These are phyloP conservation scores for Scheffersomyces insectosa DNA, from an alignment of 1,139 yeast genomes.

Conservation along the genomic window DNA sequence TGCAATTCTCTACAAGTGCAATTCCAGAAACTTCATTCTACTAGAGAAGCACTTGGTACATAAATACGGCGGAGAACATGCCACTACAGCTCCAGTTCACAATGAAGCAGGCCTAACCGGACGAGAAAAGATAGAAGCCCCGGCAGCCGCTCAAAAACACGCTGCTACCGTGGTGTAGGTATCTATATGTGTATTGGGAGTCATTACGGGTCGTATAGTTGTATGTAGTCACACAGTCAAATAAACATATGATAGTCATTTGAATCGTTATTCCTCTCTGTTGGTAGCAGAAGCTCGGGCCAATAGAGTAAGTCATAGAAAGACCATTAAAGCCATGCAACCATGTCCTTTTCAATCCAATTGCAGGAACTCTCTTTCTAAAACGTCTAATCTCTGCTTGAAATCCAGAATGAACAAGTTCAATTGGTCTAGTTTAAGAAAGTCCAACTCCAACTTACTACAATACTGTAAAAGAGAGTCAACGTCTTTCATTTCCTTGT, in stretches of 20 bases:
- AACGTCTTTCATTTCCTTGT: conserved; percentile 44
- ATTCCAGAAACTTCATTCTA: conserved; percentile 68
- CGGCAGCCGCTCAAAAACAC: too few relatives aligned
- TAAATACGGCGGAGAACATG: conserved; percentile 25
- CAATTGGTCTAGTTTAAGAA: conserved; percentile 69
- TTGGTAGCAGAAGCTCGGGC: too few relatives aligned
- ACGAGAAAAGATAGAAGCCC: too few relatives aligned
- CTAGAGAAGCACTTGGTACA: conserved; percentile 58
- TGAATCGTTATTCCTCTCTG: too few relatives aligned
- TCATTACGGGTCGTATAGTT: too few relatives aligned
- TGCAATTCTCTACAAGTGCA: conserved; percentile 70
- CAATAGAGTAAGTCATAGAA: too few relatives aligned
- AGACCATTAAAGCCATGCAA: neutral
- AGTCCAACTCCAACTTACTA: conserved; percentile 58
- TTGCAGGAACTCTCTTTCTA: conserved; percentile 26
- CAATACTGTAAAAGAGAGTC: conserved; percentile 49
- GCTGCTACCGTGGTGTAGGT: too few relatives aligned
- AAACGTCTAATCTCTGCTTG: conserved; percentile 24
- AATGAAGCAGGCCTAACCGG: too few relatives aligned
- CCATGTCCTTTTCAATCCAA: neutral
- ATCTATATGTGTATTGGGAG: too few relatives aligned
- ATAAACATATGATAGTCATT: too few relatives aligned
- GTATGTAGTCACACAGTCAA: too few relatives aligned
- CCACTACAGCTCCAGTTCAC: too few relatives aligned
- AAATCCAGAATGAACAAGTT: conserved; percentile 47